Conservation (phyloP, 306 rosid species). For the Prunus campanulata region DNA sequence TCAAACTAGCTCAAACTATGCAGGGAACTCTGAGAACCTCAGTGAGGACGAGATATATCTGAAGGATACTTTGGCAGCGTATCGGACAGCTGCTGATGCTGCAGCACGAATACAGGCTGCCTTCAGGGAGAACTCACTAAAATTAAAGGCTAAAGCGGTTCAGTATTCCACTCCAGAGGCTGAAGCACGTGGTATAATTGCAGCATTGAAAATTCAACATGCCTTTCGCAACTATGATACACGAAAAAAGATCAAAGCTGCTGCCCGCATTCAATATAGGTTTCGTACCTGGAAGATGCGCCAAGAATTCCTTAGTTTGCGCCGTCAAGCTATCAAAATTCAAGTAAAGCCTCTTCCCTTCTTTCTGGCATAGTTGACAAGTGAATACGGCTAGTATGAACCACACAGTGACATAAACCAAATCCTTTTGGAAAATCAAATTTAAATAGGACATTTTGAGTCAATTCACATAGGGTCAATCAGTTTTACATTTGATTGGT, state of each 20-base stretch:
- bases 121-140: conserved; percentile 71
- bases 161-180: conserved; percentile 54
- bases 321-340: conserved; percentile 77
- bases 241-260: conserved; percentile 62
- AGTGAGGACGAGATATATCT: conserved; percentile 68
- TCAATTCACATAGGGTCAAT: background rate
- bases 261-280: conserved; percentile 78
- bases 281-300: conserved; percentile 89
- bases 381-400: background rate
- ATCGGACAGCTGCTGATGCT: conserved; percentile 85
- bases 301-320: conserved; percentile 68
- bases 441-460: background rate
- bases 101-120: conserved; percentile 92
- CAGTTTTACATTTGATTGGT: conserved; percentile 1
- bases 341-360: conserved; percentile 55
- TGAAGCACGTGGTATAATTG: conserved; percentile 77
- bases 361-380: conserved; percentile 3
- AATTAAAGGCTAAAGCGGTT: conserved; percentile 49
- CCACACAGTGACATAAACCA: background rate
- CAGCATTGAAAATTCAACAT: conserved; percentile 96
- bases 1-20: conserved; percentile 40
- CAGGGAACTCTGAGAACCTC: conserved; percentile 47
- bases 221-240: conserved; percentile 75
- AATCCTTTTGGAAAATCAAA: conserved; percentile 2
- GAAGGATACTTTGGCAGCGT: conserved; percentile 81